Percentiles rank a stretch among this genome's conserved stretches.
These are phyloP conservation scores for Sarocladium strictum DNA, from an alignment of 2,329 filamentous ascomycete genomes.

Conservation along the genomic window DNA sequence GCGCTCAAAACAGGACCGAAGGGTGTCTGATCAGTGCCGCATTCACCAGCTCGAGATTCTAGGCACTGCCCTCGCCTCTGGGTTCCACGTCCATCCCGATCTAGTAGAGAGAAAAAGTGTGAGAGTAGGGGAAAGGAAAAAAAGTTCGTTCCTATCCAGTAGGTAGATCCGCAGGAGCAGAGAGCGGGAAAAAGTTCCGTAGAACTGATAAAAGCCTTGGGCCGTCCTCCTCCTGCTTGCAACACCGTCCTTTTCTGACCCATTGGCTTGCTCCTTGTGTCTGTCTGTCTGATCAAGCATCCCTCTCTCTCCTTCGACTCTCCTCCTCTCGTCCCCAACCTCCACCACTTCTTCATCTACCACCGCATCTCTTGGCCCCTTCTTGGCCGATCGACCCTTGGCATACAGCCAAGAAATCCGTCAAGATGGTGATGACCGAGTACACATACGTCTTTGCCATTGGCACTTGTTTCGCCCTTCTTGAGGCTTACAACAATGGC, in stretches of 20 bases:
- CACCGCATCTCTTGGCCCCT: slow-evolving; percentile 3
- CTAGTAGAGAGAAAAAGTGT: too few relatives aligned
- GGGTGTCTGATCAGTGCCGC: neutral
- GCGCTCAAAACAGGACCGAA: neutral
- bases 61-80: neutral
- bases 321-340: neutral
- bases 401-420: slow-evolving; percentile 2
- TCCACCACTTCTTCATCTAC: neutral
- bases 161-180: neutral
- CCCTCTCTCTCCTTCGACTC: neutral
- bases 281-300: neutral
- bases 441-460: slow-evolving; percentile 71
- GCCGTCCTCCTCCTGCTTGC: neutral
- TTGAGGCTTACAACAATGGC: slow-evolving; percentile 75
- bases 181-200: neutral
- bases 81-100: too few relatives aligned
- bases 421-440: slow-evolving; percentile 50
- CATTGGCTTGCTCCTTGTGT: neutral
- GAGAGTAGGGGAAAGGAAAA: neutral
- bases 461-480: slow-evolving; percentile 68
- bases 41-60: too few relatives aligned
- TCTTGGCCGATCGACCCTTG: neutral
- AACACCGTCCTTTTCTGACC: neutral
- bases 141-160: neutral
- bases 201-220: neutral